Conservation (phyloP, 2,329 filamentous ascomycete genomes). For the Colletotrichum coccodes region DNA sequence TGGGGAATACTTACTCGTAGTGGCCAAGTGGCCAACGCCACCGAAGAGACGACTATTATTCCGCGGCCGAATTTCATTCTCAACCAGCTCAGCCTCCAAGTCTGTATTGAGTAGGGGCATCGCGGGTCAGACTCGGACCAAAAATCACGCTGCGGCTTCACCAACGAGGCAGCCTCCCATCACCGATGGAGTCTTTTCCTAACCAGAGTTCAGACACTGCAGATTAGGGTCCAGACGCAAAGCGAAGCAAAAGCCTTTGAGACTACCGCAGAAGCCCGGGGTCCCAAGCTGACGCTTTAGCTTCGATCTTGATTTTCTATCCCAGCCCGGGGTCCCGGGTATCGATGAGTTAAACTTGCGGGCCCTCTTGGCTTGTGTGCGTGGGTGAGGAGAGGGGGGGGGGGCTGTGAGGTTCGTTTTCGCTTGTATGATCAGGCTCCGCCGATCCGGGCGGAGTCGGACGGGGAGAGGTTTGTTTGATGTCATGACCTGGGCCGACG, state of each 20-base stretch:
- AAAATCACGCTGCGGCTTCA: not conserved
- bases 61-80: not conserved
- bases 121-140: not conserved
- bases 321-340: not conserved
- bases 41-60: not conserved
- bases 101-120: not conserved
- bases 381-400: not conserved
- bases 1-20: too few relatives aligned
- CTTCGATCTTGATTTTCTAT: not conserved
- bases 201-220: not conserved
- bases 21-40: not conserved
- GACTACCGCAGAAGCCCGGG: not conserved
- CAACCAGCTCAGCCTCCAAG: not conserved
- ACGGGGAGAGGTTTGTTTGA: not conserved
- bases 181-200: not conserved
- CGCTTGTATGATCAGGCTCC: not conserved
- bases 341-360: not conserved
- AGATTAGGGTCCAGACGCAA: too few relatives aligned
- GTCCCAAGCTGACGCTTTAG: not conserved
- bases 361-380: not conserved
- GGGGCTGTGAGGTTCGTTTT: not conserved
- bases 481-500: not conserved
- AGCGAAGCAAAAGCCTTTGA: not conserved
- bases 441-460: not conserved
- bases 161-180: not conserved